Evolutionary conservation across 192 early-diverging fungal genomes (phyloP).

Genomic region (Podila minutissima): DNA sequence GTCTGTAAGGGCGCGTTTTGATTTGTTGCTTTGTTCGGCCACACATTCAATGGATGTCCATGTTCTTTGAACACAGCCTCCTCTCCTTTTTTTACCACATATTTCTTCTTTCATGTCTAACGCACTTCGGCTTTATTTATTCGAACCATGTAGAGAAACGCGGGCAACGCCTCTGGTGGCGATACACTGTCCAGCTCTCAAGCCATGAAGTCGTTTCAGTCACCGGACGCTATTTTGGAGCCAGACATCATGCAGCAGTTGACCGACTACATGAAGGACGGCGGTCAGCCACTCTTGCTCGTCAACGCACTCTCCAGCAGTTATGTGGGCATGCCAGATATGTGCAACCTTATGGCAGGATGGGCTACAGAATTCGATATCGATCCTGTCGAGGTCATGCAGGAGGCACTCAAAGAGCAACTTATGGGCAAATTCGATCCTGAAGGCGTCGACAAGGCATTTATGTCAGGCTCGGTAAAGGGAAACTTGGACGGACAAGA

Average conservation of each 20-base stretch:
- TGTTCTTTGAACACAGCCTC: neutral
- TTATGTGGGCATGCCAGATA: conserved; percentile 61
- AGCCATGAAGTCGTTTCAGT: conserved; percentile 35
- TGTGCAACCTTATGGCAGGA: conserved; percentile 61
- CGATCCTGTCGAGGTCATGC: conserved; percentile 53
- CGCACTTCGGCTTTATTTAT: neutral
- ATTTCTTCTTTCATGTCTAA: neutral
- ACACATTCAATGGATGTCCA: neutral
- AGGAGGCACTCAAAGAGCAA: conserved; percentile 62
- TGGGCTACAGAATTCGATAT: conserved; percentile 53
- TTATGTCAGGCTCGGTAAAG: conserved; percentile 52
- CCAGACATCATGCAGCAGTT: conserved; percentile 53
- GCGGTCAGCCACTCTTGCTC: conserved; percentile 60
- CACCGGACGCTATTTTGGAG: conserved; percentile 59
- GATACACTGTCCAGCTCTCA: conserved; percentile 2
- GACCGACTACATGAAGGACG: conserved; percentile 48
- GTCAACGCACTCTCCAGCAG: conserved; percentile 60
- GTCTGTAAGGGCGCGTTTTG: too few species aligned
- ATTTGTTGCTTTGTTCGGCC: too few species aligned
- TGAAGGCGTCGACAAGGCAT: conserved; percentile 60
- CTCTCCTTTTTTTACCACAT: neutral
- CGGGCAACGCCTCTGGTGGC: neutral
- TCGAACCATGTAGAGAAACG: conserved; percentile 10
- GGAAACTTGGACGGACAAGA: too few species aligned
- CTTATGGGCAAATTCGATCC: conserved; percentile 73